Evolutionary conservation across 257 asterid species (phyloP), one percentile per base, ranked within the genome.

Genomic region (Nicotiana knightiana): DNA sequence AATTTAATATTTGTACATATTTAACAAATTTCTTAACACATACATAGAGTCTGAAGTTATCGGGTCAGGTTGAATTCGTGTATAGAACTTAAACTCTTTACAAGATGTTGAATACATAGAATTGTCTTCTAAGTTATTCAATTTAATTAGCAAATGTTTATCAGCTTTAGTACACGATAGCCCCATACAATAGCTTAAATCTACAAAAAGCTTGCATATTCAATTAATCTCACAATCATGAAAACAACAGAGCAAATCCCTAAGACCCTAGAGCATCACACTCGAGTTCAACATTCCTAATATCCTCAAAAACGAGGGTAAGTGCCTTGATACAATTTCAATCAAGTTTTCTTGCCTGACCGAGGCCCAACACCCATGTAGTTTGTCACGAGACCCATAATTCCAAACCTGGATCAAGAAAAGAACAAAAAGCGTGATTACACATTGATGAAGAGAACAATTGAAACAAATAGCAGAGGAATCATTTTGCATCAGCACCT

Each of bases 361-460:
- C 90, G 89, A 62, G 95, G 93, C 70, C 94, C 97, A 81, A 91
- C 21, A 18, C 98, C 97, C 88, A 89, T 85, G 90, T 93, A 92
- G 89, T 88, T 92, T 5, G 98, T 92, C 87, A 91, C 89, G 90
- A 92, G 80, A 9, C 98, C 98, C 98, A 93, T 93, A 48, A 93
- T 90, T 30, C 93, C 98, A 61, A 93, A 93, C 97, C 94, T 93
- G 88, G 80, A 9, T n/a, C 57, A 35, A 67, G 57, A 55, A 37
- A 3, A 21, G 35, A 8, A 43, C 33, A 26, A 65, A 83, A 62
- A 37, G 54, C 17, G 16, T 46, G 21, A 73, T 13, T 32, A n/a
- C 18, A 39, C 16, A 10, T 3, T 39, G 37, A 18, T 62, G 30
- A 16, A 11, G 39, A 33, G 11, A 10, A 53, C 61, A 13, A 61